A percentile compares a stretch with the other conserved stretches of the same genome.
Evolutionary conservation across 116 monocot species (phyloP).

Genomic region (Papilionanthe hybrid): DNA sequence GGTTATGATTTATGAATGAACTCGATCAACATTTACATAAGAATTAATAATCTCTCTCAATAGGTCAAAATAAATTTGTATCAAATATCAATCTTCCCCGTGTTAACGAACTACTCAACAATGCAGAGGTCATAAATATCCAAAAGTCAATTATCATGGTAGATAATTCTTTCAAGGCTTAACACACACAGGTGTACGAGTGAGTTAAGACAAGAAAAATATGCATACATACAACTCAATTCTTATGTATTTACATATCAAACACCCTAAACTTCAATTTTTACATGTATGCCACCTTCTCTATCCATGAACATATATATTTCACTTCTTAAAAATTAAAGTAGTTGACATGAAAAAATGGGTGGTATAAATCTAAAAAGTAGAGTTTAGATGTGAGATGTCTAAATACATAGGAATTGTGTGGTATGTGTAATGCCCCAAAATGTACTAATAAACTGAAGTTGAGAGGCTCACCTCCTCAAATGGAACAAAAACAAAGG

Average conservation of each 20-base stretch:
- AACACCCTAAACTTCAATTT: too few relatives aligned
- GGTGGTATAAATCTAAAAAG: too few relatives aligned
- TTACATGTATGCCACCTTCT: too few relatives aligned
- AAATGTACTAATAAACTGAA: too few relatives aligned
- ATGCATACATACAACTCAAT: too few relatives aligned
- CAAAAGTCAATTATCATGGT: not conserved
- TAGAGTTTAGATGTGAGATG: too few relatives aligned
- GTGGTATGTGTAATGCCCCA: too few relatives aligned
- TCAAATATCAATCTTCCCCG: not conserved
- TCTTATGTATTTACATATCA: too few relatives aligned
- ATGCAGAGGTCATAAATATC: not conserved
- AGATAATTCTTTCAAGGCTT: not conserved
- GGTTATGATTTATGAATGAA: not conserved
- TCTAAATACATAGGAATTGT: too few relatives aligned
- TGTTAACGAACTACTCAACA: not conserved
- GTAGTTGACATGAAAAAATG: too few relatives aligned
- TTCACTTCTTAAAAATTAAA: too few relatives aligned
- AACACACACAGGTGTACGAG: not conserved
- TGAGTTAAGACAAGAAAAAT: not conserved
- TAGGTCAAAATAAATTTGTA: not conserved
- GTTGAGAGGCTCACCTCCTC: conserved; percentile 49
- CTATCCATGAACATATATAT: too few relatives aligned
- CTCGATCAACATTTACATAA: not conserved
- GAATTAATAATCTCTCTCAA: not conserved
- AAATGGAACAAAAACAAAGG: conserved; percentile 93